Percentiles rank a stretch among this genome's conserved stretches.
Evolutionary conservation across 345 rosid species (phyloP).

Genomic region (Brassica cretica): DNA sequence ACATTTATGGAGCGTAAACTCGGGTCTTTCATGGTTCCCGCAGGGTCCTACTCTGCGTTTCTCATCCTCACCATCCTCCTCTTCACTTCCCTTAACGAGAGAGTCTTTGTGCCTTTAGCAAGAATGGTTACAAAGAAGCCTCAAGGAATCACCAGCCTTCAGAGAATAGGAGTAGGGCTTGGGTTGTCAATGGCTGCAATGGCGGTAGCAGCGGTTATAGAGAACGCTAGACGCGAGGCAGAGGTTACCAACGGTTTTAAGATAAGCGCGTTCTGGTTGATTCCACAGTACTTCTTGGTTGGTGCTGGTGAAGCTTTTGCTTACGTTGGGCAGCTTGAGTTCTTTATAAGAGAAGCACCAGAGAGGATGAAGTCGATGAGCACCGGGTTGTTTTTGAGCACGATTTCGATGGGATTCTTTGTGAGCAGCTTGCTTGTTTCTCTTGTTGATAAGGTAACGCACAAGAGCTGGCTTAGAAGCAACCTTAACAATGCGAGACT

Average conservation of each 20-base stretch:
- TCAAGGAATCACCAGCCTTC: slow-evolving; percentile 91
- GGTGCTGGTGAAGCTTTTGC: slow-evolving; percentile 96
- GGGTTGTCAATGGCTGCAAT: slow-evolving; percentile 63
- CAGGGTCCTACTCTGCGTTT: slow-evolving; percentile 68
- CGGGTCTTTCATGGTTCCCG: slow-evolving; percentile 57
- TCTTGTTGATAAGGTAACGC: slow-evolving; percentile 57
- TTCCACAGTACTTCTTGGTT: slow-evolving; percentile 76
- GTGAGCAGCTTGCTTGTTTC: slow-evolving; percentile 79
- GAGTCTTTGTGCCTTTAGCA: slow-evolving; percentile 63
- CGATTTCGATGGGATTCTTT: slow-evolving; percentile 88
- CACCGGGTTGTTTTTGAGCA: slow-evolving; percentile 81
- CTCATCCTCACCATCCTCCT: slow-evolving; percentile 72
- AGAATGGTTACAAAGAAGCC: slow-evolving; percentile 51
- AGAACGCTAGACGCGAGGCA: slow-evolving; percentile 54
- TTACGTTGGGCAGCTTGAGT: slow-evolving; percentile 91
- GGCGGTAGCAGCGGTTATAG: slow-evolving; percentile 63
- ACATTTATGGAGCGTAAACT: slow-evolving; percentile 64
- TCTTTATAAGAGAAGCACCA: slow-evolving; percentile 87
- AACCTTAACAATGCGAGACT: slow-evolving; percentile 60
- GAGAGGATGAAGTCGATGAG: slow-evolving; percentile 95
- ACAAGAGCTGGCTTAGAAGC: slow-evolving; percentile 67
- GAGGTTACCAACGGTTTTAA: slow-evolving; percentile 28
- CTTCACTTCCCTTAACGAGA: slow-evolving; percentile 83
- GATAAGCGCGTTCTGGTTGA: slow-evolving; percentile 78
- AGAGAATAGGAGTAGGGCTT: slow-evolving; percentile 77